These are phyloP conservation scores for Chloropicon primus DNA, from an alignment of 139 green algal genomes.

Conservation along the genomic window DNA sequence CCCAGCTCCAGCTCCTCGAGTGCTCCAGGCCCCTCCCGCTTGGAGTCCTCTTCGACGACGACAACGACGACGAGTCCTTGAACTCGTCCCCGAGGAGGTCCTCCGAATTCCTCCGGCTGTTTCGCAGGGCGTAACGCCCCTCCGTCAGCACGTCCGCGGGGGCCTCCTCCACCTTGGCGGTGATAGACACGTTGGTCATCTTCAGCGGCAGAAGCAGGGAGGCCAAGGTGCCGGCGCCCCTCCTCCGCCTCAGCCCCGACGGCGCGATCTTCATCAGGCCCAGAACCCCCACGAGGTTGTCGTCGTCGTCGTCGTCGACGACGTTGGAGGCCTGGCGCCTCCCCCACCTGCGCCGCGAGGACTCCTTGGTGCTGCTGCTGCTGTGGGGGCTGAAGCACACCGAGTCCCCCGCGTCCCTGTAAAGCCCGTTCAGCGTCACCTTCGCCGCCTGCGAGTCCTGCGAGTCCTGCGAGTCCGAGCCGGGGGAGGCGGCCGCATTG, in stretches of 20 bases:
- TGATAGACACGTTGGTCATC: background rate
- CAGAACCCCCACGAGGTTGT: background rate
- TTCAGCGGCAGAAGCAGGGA: background rate
- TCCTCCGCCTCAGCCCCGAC: background rate
- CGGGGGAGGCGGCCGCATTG: no score
- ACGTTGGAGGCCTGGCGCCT: background rate
- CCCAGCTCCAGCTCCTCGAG: background rate
- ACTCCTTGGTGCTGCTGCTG: no score
- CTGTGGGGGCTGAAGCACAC: no score
- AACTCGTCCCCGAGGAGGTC: background rate
- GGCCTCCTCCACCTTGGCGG: background rate
- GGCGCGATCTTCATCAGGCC: background rate
- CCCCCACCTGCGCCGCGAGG: no score
- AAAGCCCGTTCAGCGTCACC: background rate
- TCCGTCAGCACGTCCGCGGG: background rate
- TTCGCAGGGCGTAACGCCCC: background rate
- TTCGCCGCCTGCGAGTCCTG: background rate
- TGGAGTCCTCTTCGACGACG: no score
- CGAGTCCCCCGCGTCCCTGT: background rate
- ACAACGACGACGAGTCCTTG: no score
- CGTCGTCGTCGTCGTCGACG: background rate
- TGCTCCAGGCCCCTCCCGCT: no score
- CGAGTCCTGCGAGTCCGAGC: background rate
- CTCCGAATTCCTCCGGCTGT: background rate
- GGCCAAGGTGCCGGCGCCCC: background rate